Evolutionary conservation across 2,329 filamentous ascomycete genomes (phyloP), one percentile per base, ranked within the genome.

Genomic region (Pseudocercospora ulei): DNA sequence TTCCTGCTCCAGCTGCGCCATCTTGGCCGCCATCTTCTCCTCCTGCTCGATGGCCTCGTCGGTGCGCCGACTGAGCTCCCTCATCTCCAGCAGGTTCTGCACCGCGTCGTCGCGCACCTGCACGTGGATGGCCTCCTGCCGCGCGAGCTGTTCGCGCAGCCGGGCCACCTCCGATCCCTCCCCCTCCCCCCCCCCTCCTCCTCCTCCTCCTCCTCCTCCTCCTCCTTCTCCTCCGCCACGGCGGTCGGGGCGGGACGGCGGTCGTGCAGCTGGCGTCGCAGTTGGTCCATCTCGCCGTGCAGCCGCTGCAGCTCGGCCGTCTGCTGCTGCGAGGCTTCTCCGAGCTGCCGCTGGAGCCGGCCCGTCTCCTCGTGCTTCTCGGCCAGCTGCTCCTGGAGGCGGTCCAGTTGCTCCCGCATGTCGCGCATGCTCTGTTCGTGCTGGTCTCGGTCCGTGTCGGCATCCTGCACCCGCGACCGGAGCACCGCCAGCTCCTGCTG

Each of bases 71-170:
- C 87, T 92, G 30, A 96, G 71, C 29, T 75, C 68, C 47, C 83
- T 78, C 90, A 96, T 98, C 62, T 98, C 90, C 46, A 75, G 72
- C 27, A 98, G 64, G 58, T 88, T 94, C 34, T 78, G 73, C 40
- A 83, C 78, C 0, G 87, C 86, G 63, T 95, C 84, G 38, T 73
- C 75, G 14, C 83, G 77, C 19, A 95, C 90, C 54, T 94, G 82
- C 45, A 92, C 81, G 0, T 86, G 93, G 2, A 90, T 73, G 41
- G 80, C 73, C 50, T 85, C 79, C 59, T 96, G 88, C 47, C 87
- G 73, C 40, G 79, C 71, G 53, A 95, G 82, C 43, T 75, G 67
- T 31, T 63, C 62, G 48, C 76, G 69, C n/a, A 75, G 57, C 16
- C 66, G 62, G 20, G 67, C 62, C 46, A 69, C 70, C 54, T n/a